Evolutionary conservation across 192 early-diverging fungal species (phyloP).

Genomic region (Geosiphon pyriformis): DNA sequence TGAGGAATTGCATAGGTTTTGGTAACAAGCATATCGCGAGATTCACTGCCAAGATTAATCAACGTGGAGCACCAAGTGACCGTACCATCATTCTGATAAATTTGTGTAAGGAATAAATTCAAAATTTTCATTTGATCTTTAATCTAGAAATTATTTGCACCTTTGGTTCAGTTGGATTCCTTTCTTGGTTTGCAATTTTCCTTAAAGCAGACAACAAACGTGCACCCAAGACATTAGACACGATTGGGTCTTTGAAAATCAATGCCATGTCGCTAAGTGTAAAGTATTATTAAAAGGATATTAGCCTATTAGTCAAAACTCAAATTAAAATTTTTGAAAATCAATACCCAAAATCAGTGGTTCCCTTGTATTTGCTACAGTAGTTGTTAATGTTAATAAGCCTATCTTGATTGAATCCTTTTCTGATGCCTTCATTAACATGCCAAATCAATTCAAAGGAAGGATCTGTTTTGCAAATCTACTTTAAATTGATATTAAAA

Average conservation of each 20-base stretch:
- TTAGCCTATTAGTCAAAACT: not conserved
- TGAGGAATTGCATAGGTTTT: slow-evolving; percentile 12
- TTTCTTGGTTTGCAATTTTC: not conserved
- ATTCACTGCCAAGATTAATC: slow-evolving; percentile 10
- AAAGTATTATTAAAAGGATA: not conserved
- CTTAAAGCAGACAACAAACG: not conserved
- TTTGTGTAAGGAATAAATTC: slow-evolving; percentile 2
- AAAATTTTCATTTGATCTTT: not conserved
- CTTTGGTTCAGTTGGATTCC: not conserved
- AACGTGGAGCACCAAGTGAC: slow-evolving; percentile 10
- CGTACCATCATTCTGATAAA: not conserved
- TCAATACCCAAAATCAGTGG: not conserved
- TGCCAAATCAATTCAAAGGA: slow-evolving; percentile 22
- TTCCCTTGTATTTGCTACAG: slow-evolving; percentile 8
- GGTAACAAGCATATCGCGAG: slow-evolving; percentile 12
- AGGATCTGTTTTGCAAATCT: slow-evolving; percentile 20
- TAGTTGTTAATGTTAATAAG: not conserved
- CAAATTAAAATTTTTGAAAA: not conserved
- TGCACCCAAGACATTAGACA: slow-evolving; percentile 11
- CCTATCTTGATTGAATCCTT: slow-evolving; percentile 10
- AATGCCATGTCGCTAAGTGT: slow-evolving; percentile 14
- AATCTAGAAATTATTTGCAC: too few species aligned
- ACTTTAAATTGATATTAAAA: not conserved
- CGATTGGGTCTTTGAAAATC: slow-evolving; percentile 20
- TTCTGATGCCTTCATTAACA: slow-evolving; percentile 13